Percentiles rank a stretch among this genome's conserved stretches.
phyloP scores from a whole-genome alignment of 805 yeast genomes.

The Kodamaea fukazawae region DNA sequence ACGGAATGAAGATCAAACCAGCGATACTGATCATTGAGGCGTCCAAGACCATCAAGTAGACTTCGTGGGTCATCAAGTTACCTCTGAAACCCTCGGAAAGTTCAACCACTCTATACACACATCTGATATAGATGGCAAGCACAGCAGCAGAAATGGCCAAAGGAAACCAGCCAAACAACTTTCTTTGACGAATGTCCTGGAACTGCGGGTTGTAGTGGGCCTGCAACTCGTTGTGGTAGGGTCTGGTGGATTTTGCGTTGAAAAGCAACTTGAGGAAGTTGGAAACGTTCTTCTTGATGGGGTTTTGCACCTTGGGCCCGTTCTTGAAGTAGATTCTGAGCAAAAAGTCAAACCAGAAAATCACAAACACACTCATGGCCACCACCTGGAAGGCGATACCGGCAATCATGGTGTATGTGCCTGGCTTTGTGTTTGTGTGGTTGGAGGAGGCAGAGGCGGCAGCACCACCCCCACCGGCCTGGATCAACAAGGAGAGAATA shows the following conservation, averaged over 20 bases:
- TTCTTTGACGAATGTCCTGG: constrained; percentile 20
- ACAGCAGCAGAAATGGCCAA: constrained; percentile 34
- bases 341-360: constrained; percentile 37
- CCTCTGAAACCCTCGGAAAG: constrained; percentile 39
- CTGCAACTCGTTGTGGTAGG: constrained; percentile 28
- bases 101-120: constrained; percentile 40
- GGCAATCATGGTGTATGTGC: constrained; percentile 36
- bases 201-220: constrained; percentile 28
- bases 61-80: constrained; percentile 35
- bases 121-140: constrained; percentile 29
- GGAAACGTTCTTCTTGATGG: constrained; percentile 18
- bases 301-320: constrained; percentile 10
- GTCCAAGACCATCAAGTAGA: constrained; percentile 37
- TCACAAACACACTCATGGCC: constrained; percentile 36
- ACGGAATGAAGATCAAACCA: constrained; percentile 34
- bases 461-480: constrained; percentile 41
- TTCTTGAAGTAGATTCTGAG: constrained; percentile 31
- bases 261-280: constrained; percentile 30
- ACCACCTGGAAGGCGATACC: constrained; percentile 38
- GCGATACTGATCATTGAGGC: constrained; percentile 37
- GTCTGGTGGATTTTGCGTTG: constrained; percentile 22
- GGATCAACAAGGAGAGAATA: constrained; percentile 35
- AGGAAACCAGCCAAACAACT: constrained; percentile 32
- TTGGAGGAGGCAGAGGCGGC: constrained; percentile 27
- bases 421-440: constrained; percentile 25